Conservation (phyloP, 225 moss, liverwort and hornwort species). For the Bryoerythrophyllum caledonicum region DNA sequence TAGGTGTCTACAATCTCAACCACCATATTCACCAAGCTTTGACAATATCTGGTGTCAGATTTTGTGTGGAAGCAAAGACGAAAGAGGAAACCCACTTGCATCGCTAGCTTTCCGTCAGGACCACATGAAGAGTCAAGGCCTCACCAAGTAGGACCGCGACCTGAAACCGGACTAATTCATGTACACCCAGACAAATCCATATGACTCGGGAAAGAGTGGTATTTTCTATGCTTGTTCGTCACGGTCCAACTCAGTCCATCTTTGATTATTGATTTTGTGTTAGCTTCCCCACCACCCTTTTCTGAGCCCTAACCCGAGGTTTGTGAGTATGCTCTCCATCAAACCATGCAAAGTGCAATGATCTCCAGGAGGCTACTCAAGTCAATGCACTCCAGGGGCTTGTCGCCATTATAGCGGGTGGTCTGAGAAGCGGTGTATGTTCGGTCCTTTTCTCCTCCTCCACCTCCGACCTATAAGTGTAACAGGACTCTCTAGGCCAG, state of each 20-base stretch:
- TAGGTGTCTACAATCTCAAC: constrained; percentile 55
- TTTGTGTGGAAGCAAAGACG: constrained; percentile 30
- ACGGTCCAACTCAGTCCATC: constrained; percentile 8
- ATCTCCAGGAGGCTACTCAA: constrained; percentile 19
- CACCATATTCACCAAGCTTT: constrained; percentile 45
- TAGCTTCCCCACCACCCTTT: constrained; percentile 43
- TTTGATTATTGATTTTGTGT: constrained; percentile 16
- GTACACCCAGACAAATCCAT: not conserved
- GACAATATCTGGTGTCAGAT: constrained; percentile 56
- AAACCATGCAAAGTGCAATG: constrained; percentile 29
- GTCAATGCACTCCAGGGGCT: constrained; percentile 45
- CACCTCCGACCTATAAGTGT: constrained; percentile 26
- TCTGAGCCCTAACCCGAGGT: constrained; percentile 36
- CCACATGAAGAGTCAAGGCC: constrained; percentile 3
- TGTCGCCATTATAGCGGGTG: constrained; percentile 24
- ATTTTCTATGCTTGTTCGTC: constrained; percentile 11
- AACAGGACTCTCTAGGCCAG: constrained; percentile 13
- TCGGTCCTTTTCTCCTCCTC: not conserved
- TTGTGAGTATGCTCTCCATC: constrained; percentile 32
- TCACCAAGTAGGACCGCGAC: constrained; percentile 16
- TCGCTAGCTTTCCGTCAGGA: constrained; percentile 17
- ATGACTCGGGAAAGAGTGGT: not conserved
- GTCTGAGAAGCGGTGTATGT: constrained; percentile 20
- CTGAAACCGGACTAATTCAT: constrained; percentile 8
- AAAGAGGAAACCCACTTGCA: constrained; percentile 16